Evolutionary conservation across 345 rosid species (phyloP).

Genomic region (Bretschneidera sinensis): DNA sequence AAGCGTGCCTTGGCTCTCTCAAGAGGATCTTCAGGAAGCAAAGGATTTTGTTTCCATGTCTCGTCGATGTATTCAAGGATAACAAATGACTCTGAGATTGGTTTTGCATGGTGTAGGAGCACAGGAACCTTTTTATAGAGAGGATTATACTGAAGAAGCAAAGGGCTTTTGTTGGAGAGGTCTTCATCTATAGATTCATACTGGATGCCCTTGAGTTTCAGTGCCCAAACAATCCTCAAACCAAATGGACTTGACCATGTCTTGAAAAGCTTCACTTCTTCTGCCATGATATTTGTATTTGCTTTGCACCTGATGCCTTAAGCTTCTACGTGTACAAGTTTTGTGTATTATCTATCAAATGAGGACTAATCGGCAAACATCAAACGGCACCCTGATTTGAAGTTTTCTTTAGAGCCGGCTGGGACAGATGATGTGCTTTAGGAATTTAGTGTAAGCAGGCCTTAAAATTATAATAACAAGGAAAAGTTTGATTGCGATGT

Average conservation of each 20-base stretch:
- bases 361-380: too few relatives aligned
- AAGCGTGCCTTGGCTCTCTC: conserved; percentile 24
- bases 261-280: conserved; percentile 32
- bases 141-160: conserved; percentile 27
- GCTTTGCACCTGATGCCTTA: too few relatives aligned
- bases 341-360: too few relatives aligned
- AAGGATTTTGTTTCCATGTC: conserved; percentile 28
- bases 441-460: too few relatives aligned
- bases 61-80: conserved; percentile 37
- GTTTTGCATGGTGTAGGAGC: conserved; percentile 25
- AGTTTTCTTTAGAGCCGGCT: too few relatives aligned
- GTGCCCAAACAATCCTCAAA: conserved; percentile 28
- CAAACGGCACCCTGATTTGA: too few relatives aligned
- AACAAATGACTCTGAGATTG: conserved; percentile 26
- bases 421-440: too few relatives aligned
- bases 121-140: conserved; percentile 31
- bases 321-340: too few relatives aligned
- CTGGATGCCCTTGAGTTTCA: conserved; percentile 25
- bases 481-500: too few relatives aligned
- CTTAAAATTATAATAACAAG: too few relatives aligned
- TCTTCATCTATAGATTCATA: conserved; percentile 29
- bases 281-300: conserved; percentile 8
- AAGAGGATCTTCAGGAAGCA: conserved; percentile 26
- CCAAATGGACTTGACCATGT: conserved; percentile 34
- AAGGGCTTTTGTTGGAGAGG: conserved; percentile 25